Evolutionary conservation across 2,329 filamentous ascomycete species (phyloP).

Genomic region (Colletotrichum cuscutae): DNA sequence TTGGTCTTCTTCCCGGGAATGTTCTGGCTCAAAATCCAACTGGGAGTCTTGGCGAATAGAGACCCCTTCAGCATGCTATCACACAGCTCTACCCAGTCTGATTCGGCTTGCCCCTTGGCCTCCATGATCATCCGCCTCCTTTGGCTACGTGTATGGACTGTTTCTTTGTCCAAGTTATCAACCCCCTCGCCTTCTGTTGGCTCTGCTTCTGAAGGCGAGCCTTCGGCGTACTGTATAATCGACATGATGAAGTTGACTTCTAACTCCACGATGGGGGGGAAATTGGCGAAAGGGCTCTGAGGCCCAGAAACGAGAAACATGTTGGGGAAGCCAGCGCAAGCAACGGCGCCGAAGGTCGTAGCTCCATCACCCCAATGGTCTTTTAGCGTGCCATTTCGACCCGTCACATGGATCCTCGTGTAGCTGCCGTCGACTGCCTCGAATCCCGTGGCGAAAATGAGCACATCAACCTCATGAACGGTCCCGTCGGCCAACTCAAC

Average conservation of each 20-base stretch:
- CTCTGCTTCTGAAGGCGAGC: rapidly evolving
- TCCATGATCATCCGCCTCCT: neutral
- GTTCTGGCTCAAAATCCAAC: neutral
- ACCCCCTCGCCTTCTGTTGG: neutral
- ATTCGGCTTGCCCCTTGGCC: neutral
- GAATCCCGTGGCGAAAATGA: neutral
- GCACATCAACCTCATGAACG: neutral
- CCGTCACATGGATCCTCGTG: neutral
- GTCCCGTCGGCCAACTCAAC: neutral
- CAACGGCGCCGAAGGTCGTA: neutral
- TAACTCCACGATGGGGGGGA: neutral
- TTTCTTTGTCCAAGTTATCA: neutral
- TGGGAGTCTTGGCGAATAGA: neutral
- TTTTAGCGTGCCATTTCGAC: neutral
- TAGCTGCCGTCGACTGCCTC: neutral
- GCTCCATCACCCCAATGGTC: neutral
- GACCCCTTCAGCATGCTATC: neutral
- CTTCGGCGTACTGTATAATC: neutral
- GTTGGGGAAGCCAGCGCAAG: neutral
- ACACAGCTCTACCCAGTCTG: neutral
- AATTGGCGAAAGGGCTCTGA: neutral
- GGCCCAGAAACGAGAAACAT: neutral
- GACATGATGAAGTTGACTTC: neutral
- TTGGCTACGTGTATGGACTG: neutral
- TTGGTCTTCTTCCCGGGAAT: neutral